Conservation (phyloP, 352 stramenopile species). For the Hyaloperonospora arabidopsidis region DNA sequence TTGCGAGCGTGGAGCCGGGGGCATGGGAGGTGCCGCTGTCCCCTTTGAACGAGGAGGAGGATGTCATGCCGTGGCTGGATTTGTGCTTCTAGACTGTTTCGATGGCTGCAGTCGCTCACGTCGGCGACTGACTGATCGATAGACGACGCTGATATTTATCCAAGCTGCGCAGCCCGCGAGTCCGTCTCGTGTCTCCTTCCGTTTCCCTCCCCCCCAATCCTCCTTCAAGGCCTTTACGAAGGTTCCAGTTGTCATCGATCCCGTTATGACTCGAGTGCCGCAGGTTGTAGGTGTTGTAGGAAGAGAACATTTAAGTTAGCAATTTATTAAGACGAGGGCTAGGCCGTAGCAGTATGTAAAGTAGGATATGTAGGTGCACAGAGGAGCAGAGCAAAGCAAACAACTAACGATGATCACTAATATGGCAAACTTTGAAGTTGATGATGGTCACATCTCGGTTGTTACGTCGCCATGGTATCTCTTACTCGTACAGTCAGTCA, state of each 20-base stretch:
- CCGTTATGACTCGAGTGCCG: slow-evolving; percentile 24
- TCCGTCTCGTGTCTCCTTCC: slow-evolving; percentile 3
- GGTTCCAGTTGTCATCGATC: slow-evolving; percentile 26
- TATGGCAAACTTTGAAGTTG: neutral
- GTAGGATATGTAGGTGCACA: slow-evolving; percentile 21
- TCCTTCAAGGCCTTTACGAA: slow-evolving; percentile 2
- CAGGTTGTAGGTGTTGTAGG: slow-evolving; percentile 29
- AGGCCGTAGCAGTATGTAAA: slow-evolving; percentile 33
- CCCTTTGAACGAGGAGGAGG: slow-evolving; percentile 72
- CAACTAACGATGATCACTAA: slow-evolving; percentile 21
- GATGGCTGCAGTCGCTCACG: slow-evolving; percentile 4
- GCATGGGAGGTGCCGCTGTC: slow-evolving; percentile 77
- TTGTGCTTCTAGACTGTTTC: slow-evolving; percentile 55
- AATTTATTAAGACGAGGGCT: slow-evolving; percentile 27
- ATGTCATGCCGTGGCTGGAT: slow-evolving; percentile 80
- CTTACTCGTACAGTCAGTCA: no score
- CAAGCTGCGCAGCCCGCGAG: slow-evolving; percentile 15
- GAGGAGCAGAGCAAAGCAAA: slow-evolving; percentile 20
- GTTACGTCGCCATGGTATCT: no score
- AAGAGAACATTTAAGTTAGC: slow-evolving; percentile 29
- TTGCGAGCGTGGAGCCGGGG: slow-evolving; percentile 66
- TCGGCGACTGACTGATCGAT: slow-evolving; percentile 14
- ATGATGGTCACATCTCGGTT: no score
- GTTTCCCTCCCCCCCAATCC: no score
- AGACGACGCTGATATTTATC: slow-evolving; percentile 49